Percentiles rank a stretch among this genome's conserved stretches.
Conservation (phyloP, 768 basidiomycete species). For the Kwoniella shandongensis region DNA sequence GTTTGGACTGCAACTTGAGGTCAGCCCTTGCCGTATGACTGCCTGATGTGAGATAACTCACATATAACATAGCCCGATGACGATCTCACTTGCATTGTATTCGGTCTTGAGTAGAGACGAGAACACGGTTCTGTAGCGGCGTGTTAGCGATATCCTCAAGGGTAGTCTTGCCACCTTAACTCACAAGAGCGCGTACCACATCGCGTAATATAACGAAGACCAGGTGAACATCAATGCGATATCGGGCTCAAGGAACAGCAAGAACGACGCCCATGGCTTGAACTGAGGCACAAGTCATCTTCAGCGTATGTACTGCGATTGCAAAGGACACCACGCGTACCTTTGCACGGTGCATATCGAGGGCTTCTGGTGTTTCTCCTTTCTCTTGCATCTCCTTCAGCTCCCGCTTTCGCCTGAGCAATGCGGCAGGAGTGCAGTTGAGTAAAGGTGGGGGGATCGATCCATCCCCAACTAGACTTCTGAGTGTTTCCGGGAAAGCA, state of each 20-base stretch:
- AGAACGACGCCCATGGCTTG: slow-evolving; percentile 39
- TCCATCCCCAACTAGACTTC: slow-evolving; percentile 49
- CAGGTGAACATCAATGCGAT: slow-evolving; percentile 39
- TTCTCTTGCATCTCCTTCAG: slow-evolving; percentile 14
- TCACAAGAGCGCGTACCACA: slow-evolving; percentile 46
- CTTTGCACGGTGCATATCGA: slow-evolving; percentile 30
- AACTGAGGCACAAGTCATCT: too few relatives aligned
- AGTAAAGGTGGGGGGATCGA: slow-evolving; percentile 46
- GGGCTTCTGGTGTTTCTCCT: slow-evolving; percentile 19
- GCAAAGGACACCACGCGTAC: too few relatives aligned
- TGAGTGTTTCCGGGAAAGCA: slow-evolving; percentile 59
- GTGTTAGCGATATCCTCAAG: too few relatives aligned
- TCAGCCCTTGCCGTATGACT: background rate
- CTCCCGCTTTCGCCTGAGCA: slow-evolving; percentile 20
- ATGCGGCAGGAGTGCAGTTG: slow-evolving; percentile 32
- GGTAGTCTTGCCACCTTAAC: too few relatives aligned
- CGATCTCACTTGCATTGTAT: slow-evolving; percentile 65
- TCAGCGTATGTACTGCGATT: background rate
- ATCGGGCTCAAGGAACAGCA: slow-evolving; percentile 44
- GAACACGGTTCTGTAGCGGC: slow-evolving; percentile 38
- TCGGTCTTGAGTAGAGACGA: slow-evolving; percentile 62
- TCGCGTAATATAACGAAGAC: slow-evolving; percentile 38
- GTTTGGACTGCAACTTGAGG: slow-evolving; percentile 55
- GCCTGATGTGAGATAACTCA: slow-evolving; percentile 7
- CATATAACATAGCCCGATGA: slow-evolving; percentile 76